These are phyloP conservation scores for Amanita jacksonii DNA, from an alignment of 768 basidiomycete species.

Conservation along the genomic window DNA sequence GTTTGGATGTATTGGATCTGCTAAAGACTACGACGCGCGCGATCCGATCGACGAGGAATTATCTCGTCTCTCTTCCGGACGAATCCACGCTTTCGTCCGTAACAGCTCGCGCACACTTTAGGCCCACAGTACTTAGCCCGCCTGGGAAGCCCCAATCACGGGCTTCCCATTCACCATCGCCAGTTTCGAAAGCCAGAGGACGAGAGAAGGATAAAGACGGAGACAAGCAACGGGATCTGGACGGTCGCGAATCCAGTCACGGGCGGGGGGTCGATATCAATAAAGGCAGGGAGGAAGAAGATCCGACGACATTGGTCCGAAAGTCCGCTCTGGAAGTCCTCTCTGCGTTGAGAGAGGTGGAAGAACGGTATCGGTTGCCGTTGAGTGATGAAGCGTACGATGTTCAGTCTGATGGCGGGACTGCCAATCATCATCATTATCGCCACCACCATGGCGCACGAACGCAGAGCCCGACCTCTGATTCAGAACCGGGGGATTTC, in stretches of 20 bases:
- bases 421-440: no score
- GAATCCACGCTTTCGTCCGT: conserved; percentile 37
- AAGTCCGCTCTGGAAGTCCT: conserved; percentile 79
- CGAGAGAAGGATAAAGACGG: background rate
- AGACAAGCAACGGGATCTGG: background rate
- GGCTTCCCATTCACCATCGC: background rate
- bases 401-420: conserved; percentile 63
- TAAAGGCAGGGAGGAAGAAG: conserved; percentile 15
- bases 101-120: conserved; percentile 47
- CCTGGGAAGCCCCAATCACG: conserved; percentile 26
- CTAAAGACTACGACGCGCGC: conserved; percentile 75
- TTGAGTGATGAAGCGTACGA: conserved; percentile 79
- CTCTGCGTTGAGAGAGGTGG: conserved; percentile 65
- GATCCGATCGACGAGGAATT: conserved; percentile 77
- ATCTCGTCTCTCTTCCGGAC: conserved; percentile 73
- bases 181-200: background rate
- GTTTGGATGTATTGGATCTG: conserved; percentile 54
- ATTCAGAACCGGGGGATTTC: conserved; percentile 26
- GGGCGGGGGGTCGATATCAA: no score
- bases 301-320: conserved; percentile 63
- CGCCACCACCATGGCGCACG: no score
- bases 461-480: conserved; percentile 20
- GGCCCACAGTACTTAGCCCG: conserved; percentile 34
- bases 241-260: no score
- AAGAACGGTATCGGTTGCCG: conserved; percentile 69